Base-by-base conservation (phyloP, 495 filamentous ascomycete species). In the Penicillium egyptiacum region DNA sequence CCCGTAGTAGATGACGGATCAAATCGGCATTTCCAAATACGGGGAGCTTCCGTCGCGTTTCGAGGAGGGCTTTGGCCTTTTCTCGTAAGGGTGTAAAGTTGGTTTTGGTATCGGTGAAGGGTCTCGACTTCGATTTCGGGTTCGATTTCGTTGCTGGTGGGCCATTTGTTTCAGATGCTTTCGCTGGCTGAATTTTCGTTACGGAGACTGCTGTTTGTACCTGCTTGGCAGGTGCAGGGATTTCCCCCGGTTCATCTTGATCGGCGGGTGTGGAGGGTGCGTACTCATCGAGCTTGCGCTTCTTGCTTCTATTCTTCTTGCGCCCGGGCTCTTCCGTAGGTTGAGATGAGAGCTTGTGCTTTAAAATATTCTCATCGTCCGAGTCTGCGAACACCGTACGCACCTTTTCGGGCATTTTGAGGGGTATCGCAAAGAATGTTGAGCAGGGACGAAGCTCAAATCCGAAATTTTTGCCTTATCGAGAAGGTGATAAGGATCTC, bases 1-100 rank as follows among this genome's bases (percentile, higher is more conserved):
- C 70, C 14, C 75, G 77, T 19, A 98, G 71, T 5, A 79, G 75
- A 26, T 77, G 63, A 4, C 86, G 85, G 50, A 98, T 92, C 25
- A 86, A 81, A 25, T 85, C 74, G 51, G 83, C 86, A 56, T 89
- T 80, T 1, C 76, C 66, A 83, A 91, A 96, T 48, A 98, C 91
- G 0, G 94, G 95, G 0, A 98, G 80, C 5, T 80, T 81, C 64
- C 87, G 79, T 11, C 86, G 78, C 10, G 75, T 63, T 68, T 81
- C 66, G 56, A 79, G 76, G 3, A 89, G 71, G 1, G 62, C 62
- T 40, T 71, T 70, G 23, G 81, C 80, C 53, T 76, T 80, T 50
- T 75, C 73, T 52, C 69, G 71, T 9, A 83, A 62, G 14, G 70
- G 66, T 8, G 60, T 48, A 58, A 70, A 74, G 26, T 70, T 69